Base-by-base conservation (phyloP, 306 rosid genomes). In the Trifolium fragiferum region DNA sequence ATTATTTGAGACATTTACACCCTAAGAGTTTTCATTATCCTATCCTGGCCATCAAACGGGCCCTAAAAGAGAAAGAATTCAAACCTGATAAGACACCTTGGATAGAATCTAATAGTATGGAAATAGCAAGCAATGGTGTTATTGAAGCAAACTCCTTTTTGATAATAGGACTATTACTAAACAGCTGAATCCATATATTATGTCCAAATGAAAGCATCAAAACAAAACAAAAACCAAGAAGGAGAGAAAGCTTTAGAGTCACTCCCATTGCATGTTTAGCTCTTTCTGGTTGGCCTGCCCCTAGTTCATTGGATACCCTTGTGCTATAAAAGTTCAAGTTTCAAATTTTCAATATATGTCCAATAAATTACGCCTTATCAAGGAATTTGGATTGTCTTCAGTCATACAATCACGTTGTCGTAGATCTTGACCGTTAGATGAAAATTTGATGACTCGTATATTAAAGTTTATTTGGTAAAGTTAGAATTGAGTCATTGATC, bases 81-180 rank as follows among this genome's bases (percentile, higher is more conserved):
- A 10, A 74, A 93, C 98, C 96, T 91, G 97, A 87, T 79, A 93
- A 83, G 72, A 91, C 90, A 51, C 97, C 92, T 82, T 93, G 96
- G 16, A 89, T 16, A 8, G 96, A 73, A 79, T 93, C 98, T 3
- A 80, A 69, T 5, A 87, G 10, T 60, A 93, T 80, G 15, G 98
- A 93, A 75, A 84, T 51, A n/a, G 81, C 87, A 30, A 91, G 88
- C 14, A 93, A 76, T 37, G 96, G 94, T 73, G 91, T 76, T 76
- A 93, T 65, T 14, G 96, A 88, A 80, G 96, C 86, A 84, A 91
- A 91, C 60, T 82, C 80, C 57, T 78, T 18, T 74, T 66, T 77
- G 10, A 93, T 85, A 14, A 7, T 35, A 30, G 81, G 3, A 66
- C 83, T 84, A 73, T 59, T 81, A 76, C 83, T 88, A 79, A 88